Percentiles rank a stretch among this genome's conserved stretches.
These are phyloP conservation scores for Hippophae rhamnoides DNA, from an alignment of 306 rosid genomes.

Conservation along the genomic window DNA sequence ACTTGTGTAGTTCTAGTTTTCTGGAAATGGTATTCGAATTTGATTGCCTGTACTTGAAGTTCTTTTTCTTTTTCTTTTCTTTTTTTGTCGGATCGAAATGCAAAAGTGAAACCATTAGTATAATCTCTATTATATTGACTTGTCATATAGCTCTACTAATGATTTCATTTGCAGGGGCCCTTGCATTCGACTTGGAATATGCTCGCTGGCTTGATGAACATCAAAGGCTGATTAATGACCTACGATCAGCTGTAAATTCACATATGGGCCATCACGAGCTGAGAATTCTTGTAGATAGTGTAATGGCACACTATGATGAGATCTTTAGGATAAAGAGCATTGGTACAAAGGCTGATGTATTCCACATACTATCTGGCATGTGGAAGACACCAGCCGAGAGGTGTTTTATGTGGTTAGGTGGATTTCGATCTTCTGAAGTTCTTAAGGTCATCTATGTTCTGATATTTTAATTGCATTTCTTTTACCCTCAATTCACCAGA, in stretches of 20 bases:
- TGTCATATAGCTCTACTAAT: background rate
- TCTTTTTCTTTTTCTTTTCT: too few relatives aligned
- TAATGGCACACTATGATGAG: conserved; percentile 60
- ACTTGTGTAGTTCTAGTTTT: background rate
- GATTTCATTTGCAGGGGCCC: conserved; percentile 33
- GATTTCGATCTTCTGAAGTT: conserved; percentile 77
- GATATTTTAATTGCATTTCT: background rate
- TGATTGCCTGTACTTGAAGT: background rate
- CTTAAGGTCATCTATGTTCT: conserved; percentile 43
- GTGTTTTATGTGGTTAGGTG: conserved; percentile 92
- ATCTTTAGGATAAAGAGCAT: conserved; percentile 57
- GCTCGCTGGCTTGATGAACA: conserved; percentile 70
- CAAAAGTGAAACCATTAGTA: too few relatives aligned
- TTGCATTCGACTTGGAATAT: conserved; percentile 67
- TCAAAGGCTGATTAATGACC: conserved; percentile 46
- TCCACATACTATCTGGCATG: conserved; percentile 84
- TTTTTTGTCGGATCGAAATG: too few relatives aligned
- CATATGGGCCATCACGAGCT: conserved; percentile 53
- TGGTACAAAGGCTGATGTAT: conserved; percentile 71
- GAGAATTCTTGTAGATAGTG: conserved; percentile 56
- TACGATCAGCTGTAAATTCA: conserved; percentile 55
- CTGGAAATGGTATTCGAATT: background rate
- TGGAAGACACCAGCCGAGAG: conserved; percentile 89
- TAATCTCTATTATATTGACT: background rate
- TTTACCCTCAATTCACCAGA: background rate